A percentile compares a stretch with the other conserved stretches of the same genome.
These are phyloP conservation scores for Suhomyces sp. DNA, from an alignment of 805 yeast genomes.

Conservation along the genomic window DNA sequence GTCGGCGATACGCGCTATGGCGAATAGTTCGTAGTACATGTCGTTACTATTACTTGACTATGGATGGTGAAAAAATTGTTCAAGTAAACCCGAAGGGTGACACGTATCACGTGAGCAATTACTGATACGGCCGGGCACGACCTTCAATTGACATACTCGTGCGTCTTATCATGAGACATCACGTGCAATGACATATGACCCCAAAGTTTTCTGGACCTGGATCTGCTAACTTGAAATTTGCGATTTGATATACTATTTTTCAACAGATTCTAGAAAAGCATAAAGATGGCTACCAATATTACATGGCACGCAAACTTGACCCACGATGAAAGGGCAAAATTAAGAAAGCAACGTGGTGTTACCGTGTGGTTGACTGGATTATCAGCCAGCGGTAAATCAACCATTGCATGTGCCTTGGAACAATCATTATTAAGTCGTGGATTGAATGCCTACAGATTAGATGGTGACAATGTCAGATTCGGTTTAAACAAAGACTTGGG, in stretches of 20 bases:
- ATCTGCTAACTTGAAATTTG: neutral
- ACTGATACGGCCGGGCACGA: neutral
- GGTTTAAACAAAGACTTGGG: conserved; percentile 95
- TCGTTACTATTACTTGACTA: neutral
- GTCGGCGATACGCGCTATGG: conserved; percentile 78
- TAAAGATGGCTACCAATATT: conserved; percentile 84
- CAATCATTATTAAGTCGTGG: conserved; percentile 70
- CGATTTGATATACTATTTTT: neutral
- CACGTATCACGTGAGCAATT: neutral
- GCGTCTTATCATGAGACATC: conserved; percentile 2
- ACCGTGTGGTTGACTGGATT: conserved; percentile 96
- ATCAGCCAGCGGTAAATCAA: conserved; percentile 92
- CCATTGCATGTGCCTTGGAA: conserved; percentile 93
- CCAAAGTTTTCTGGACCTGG: neutral
- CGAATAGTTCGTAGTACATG: conserved; percentile 89
- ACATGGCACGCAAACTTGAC: conserved; percentile 94
- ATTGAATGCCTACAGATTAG: conserved; percentile 78
- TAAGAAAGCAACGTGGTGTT: conserved; percentile 79
- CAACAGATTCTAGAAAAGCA: neutral
- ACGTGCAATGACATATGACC: conserved; percentile 5
- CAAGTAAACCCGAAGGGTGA: too few species aligned
- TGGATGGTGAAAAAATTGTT: neutral
- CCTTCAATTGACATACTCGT: neutral
- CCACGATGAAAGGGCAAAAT: conserved; percentile 69
- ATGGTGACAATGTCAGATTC: conserved; percentile 92